phyloP scores from a whole-genome alignment of 1,284 basidiomycete species.

The Malassezia japonica region DNA sequence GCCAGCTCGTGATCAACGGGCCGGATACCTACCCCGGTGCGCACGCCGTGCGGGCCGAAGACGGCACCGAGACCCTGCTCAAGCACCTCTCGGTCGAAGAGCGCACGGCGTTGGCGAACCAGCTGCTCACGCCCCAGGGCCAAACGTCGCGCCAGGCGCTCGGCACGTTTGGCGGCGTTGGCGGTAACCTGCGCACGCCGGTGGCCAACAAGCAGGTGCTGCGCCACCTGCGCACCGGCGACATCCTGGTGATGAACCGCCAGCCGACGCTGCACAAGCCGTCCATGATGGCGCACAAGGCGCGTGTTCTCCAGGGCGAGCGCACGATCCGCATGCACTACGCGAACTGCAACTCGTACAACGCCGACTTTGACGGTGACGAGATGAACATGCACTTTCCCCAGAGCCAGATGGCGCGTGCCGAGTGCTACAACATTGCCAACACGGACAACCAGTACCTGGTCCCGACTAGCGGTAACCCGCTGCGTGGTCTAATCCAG shows the following conservation, averaged over 20 bases:
- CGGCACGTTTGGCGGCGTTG: conserved; percentile 44
- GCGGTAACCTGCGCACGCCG: conserved; percentile 45
- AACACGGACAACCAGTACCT: conserved; percentile 99
- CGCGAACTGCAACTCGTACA: conserved; percentile 98
- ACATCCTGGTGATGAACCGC: conserved; percentile 90
- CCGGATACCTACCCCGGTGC: conserved; percentile 85
- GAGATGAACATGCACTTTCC: conserved; percentile 99
- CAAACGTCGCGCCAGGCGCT: conserved; percentile 49
- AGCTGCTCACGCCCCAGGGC: conserved; percentile 83
- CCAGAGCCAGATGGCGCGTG: conserved; percentile 83
- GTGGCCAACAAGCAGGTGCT: conserved; percentile 91
- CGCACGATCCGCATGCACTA: conserved; percentile 99
- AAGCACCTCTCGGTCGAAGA: conserved; percentile 71
- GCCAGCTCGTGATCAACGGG: conserved; percentile 84
- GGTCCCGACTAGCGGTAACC: conserved; percentile 94
- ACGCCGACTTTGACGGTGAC: conserved; percentile 99
- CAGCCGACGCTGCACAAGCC: conserved; percentile 98
- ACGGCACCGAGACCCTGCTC: conserved; percentile 54
- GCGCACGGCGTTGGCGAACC: conserved; percentile 91
- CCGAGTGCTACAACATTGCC: conserved; percentile 67
- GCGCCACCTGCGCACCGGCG: conserved; percentile 86
- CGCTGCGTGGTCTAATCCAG: conserved; percentile 93
- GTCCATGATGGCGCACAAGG: conserved; percentile 99
- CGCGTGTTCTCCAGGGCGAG: conserved; percentile 82
- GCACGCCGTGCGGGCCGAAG: conserved; percentile 86